A percentile compares a stretch with the other conserved stretches of the same genome.
Conservation (phyloP, 2,329 filamentous ascomycete species). For the Colletotrichum lindemuthianum region DNA sequence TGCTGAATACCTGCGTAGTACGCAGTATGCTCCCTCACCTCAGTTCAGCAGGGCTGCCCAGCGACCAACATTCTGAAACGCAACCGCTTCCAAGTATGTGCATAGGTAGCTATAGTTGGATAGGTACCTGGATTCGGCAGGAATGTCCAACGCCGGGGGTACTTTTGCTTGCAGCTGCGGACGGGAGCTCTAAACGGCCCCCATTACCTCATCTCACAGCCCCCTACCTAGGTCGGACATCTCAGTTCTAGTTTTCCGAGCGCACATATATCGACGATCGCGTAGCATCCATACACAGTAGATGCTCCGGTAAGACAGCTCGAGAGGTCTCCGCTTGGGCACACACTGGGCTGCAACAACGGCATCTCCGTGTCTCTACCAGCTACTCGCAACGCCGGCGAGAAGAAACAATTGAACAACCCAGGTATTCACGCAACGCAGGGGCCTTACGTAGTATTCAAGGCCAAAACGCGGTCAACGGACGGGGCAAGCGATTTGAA, state of each 20-base stretch:
- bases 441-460: too few species aligned
- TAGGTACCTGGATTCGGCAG: neutral
- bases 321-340: slow-evolving; percentile 9
- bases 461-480: neutral
- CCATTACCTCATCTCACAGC: slow-evolving; percentile 17
- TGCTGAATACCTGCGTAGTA: neutral
- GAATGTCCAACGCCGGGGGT: slow-evolving; percentile 15
- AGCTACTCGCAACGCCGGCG: neutral
- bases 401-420: neutral
- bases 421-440: too few species aligned
- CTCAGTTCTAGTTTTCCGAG: neutral
- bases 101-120: slow-evolving; percentile 23
- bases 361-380: slow-evolving; percentile 15
- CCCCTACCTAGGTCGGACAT: slow-evolving; percentile 3
- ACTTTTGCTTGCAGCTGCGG: slow-evolving; percentile 20
- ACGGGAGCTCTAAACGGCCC: slow-evolving; percentile 12
- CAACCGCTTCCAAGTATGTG: slow-evolving; percentile 10
- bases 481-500: too few species aligned
- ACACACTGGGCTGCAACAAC: slow-evolving; percentile 5
- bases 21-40: neutral
- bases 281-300: slow-evolving; percentile 2
- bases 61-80: slow-evolving; percentile 26
- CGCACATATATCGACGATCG: neutral
- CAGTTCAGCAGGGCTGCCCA: slow-evolving; percentile 19
- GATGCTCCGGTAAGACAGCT: neutral